Percentiles rank a stretch among this genome's conserved stretches.
These are phyloP conservation scores for Aspergillus tamarii DNA, from an alignment of 2,329 filamentous ascomycete species.

Conservation along the genomic window DNA sequence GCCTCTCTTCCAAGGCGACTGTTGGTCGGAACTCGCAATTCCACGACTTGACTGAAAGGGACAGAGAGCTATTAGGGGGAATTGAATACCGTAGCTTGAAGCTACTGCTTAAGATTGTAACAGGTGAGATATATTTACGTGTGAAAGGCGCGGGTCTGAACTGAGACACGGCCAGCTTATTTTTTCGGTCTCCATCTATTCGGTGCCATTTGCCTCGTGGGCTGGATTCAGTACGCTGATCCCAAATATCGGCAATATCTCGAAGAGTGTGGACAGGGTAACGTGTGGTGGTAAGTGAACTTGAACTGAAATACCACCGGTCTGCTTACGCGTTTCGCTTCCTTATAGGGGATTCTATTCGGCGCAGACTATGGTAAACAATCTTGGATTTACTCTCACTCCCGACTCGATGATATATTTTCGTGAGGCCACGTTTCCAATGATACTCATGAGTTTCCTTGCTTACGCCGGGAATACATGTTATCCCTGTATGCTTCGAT, in stretches of 20 bases:
- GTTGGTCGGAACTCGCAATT: constrained; percentile 54
- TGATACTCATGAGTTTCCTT: constrained; percentile 46
- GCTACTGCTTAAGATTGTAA: constrained; percentile 53
- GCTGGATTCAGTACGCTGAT: constrained; percentile 50
- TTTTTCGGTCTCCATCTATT: constrained; percentile 52
- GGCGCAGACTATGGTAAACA: constrained; percentile 56
- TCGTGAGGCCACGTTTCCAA: constrained; percentile 46
- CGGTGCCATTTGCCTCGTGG: constrained; percentile 53
- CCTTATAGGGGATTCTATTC: constrained; percentile 52
- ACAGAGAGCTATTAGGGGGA: constrained; percentile 52
- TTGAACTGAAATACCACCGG: not conserved
- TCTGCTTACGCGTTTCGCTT: no score
- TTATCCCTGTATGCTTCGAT: constrained; percentile 60
- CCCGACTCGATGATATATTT: constrained; percentile 59
- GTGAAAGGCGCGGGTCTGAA: not conserved
- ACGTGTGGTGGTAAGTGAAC: constrained; percentile 54
- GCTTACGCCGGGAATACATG: constrained; percentile 45
- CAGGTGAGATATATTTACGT: constrained; percentile 30
- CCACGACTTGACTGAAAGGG: constrained; percentile 45
- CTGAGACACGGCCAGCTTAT: constrained; percentile 40
- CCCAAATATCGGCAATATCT: constrained; percentile 48
- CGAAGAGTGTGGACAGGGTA: constrained; percentile 42
- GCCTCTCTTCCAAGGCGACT: constrained; percentile 48
- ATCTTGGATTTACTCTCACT: constrained; percentile 59
- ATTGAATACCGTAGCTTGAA: constrained; percentile 57